Conservation (phyloP, 495 filamentous ascomycete genomes). For the Pseudomonodictys pantanalensis region DNA sequence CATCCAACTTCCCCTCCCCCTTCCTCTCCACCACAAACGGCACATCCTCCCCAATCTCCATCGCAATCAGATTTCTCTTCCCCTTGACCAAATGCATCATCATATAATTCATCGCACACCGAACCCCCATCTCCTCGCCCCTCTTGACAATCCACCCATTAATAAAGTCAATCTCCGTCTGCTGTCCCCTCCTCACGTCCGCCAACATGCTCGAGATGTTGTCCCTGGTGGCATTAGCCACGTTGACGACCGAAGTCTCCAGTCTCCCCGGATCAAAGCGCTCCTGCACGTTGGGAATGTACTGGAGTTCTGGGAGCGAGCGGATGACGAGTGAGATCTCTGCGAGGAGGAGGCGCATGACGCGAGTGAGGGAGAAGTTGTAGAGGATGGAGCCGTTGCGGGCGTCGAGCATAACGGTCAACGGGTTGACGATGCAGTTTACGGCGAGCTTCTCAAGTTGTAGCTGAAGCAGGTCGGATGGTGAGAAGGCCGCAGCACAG, state of each 20-base stretch:
- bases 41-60: constrained; percentile 41
- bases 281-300: constrained; percentile 54
- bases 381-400: constrained; percentile 71
- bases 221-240: constrained; percentile 58
- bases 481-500: constrained; percentile 44
- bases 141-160: constrained; percentile 78
- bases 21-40: constrained; percentile 34
- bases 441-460: constrained; percentile 80
- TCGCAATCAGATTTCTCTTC: constrained; percentile 46
- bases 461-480: constrained; percentile 53
- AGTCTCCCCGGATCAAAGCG: constrained; percentile 58
- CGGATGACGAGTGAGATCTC: constrained; percentile 64
- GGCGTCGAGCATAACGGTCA: constrained; percentile 70
- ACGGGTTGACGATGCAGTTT: constrained; percentile 76
- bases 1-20: constrained; percentile 6
- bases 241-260: constrained; percentile 53
- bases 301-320: constrained; percentile 64
- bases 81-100: constrained; percentile 60
- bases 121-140: constrained; percentile 65
- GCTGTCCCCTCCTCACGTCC: constrained; percentile 60
- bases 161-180: constrained; percentile 77
- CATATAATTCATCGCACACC: constrained; percentile 65
- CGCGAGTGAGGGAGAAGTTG: constrained; percentile 53
- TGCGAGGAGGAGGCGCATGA: constrained; percentile 61
- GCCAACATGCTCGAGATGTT: constrained; percentile 82